Base-by-base conservation (phyloP, 1,139 yeast species). In the Arxiozyma heterogenica region DNA sequence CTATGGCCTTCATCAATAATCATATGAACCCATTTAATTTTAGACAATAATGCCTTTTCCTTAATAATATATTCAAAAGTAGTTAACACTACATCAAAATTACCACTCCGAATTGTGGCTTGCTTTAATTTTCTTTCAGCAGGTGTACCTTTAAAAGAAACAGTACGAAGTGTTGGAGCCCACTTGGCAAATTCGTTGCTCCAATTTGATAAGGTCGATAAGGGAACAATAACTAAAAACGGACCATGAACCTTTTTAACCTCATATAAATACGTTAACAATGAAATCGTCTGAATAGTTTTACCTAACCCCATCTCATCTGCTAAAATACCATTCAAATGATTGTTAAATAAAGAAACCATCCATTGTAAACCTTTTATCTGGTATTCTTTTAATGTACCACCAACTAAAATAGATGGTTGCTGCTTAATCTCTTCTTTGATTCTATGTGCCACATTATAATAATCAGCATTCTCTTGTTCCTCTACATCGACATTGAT, bases 341-440 rank as follows among this genome's bases (percentile, higher is more conserved):
- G 93, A 71, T 93, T 93, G 70, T 93, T 93, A 70, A 80, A 91
- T 57, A 93, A 76, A 0, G 98, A 91, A 4, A 91, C 95, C 98
- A 93, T 91, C 98, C 98, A 91, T 70, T 93, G 96, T 56, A 91
- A 76, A 68, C 98, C 98, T 71, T 88, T 89, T 57, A 91, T 49
- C 73, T 91, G 98, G 68, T 93, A 93, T 66, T 93, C 98, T 70
- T 93, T 93, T 67, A 93, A 76, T 1, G 81, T 79, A 59, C 98
- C 98, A 53, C 98, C 98, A 49, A 84, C 79, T 60, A 89, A 69
- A 51, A 85, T 79, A 1, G 76, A 63, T 1, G 94, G 91, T 62
- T 86, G 94, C 44, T 69, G 72, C 4, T 75, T 77, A 25, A 86
- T 80, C 50, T 78, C 83, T 65, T 86, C 94, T 59, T 80, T 80